Evolutionary conservation across 345 rosid species (phyloP).

Genomic region (Eutrema heterophyllum): DNA sequence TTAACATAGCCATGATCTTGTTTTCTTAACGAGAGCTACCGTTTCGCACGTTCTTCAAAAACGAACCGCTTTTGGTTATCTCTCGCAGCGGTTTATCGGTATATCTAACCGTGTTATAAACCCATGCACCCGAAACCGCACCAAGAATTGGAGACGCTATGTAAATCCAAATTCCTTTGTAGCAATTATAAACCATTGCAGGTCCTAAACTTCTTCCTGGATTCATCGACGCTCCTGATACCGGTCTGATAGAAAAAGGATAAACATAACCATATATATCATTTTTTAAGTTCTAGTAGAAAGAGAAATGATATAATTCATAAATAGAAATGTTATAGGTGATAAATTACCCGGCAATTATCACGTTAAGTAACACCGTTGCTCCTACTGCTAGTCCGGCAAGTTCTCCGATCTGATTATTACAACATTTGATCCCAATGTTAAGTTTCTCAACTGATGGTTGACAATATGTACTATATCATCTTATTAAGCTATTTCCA

Average conservation of each 20-base stretch:
- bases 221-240: slow-evolving; percentile 88
- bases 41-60: slow-evolving; percentile 32
- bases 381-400: slow-evolving; percentile 93
- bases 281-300: background rate
- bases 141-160: slow-evolving; percentile 56
- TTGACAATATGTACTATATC: no score
- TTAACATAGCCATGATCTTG: background rate
- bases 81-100: slow-evolving; percentile 79
- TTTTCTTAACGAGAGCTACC: slow-evolving; percentile 24
- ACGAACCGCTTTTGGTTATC: slow-evolving; percentile 52
- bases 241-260: slow-evolving; percentile 37
- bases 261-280: background rate
- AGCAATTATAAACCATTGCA: slow-evolving; percentile 55
- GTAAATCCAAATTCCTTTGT: slow-evolving; percentile 71
- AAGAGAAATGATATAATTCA: background rate
- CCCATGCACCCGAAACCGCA: slow-evolving; percentile 71
- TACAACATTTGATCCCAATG: background rate
- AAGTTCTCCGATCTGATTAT: slow-evolving; percentile 79
- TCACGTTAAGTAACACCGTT: slow-evolving; percentile 76
- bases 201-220: slow-evolving; percentile 93
- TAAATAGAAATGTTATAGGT: background rate
- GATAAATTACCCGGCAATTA: slow-evolving; percentile 68
- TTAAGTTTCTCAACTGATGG: slow-evolving; percentile 10
- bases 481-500: no score
- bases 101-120: slow-evolving; percentile 62